Base-by-base conservation (phyloP, 495 filamentous ascomycete species). In the Staphylotrichum tortipilum region DNA sequence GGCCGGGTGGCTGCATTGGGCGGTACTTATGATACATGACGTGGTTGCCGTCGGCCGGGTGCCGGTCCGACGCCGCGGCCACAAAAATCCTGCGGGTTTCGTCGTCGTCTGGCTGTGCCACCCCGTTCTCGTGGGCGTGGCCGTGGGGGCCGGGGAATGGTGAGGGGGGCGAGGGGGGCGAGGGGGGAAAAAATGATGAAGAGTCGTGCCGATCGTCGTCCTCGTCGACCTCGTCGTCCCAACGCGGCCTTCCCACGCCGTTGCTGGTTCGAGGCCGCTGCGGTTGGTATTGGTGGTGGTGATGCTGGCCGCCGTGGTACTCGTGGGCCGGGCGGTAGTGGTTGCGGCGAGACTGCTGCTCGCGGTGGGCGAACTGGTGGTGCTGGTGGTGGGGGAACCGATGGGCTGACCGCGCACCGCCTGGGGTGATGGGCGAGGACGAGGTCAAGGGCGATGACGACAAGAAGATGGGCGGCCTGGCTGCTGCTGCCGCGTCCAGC, bases 1-100 rank as follows among this genome's bases (percentile, higher is more conserved):
- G 42, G n/a, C 63, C 64, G 52, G 55, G 41, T 38, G 72, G 59
- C 48, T 72, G 58, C 40, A 65, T 48, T 26, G 43, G 14, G 14
- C 43, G 49, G 37, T 46, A 42, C 42, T 37, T 19, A 43, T 47
- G 49, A 43, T 46, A 42, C 42, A 42, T 19, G 47, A 22, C 53
- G 45, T 73, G 68, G 26, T 74, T 64, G 41, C 70, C 64, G 34
- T 63, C 61, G 39, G 70, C 59, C 38, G 74, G 68, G 45, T 52
- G 17, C 18, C 17, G 31, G 24, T 67, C 70, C 47, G 68, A 64
- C 39, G 65, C 62, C 31, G 74, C 74, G 37, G 73, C 70, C 30
- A 73, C 50, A 35, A 35, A 14, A 31, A 70, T 69, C 56, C 58
- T 68, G 51, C 66, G 55, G 28, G 66, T 69, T 57, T 73, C 71